A percentile compares a stretch with the other conserved stretches of the same genome.
Conservation (phyloP, 2,329 filamentous ascomycete species). For the Piedraia hortae region DNA sequence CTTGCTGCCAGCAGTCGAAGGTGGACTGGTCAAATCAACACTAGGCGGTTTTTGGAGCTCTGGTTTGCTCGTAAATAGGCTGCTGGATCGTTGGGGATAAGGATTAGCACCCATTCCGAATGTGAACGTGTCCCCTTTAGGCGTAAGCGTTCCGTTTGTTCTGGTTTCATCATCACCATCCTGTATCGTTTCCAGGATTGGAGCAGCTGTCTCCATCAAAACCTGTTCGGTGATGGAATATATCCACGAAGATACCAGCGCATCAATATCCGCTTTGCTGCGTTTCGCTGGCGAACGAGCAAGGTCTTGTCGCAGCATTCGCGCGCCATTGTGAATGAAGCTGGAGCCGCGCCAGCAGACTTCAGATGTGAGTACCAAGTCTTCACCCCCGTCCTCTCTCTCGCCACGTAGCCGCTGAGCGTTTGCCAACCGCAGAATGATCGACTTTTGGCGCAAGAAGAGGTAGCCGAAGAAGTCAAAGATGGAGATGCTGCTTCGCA, state of each 20-base stretch:
- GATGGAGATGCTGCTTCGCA: conserved; percentile 81
- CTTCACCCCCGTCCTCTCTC: conserved; percentile 25
- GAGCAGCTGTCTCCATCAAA: conserved; percentile 34
- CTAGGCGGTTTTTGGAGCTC: no score
- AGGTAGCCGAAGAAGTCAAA: conserved; percentile 92
- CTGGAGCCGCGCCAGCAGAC: conserved; percentile 58
- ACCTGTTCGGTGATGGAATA: conserved; percentile 54
- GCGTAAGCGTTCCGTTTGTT: conserved; percentile 3
- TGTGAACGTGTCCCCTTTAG: conserved; percentile 6
- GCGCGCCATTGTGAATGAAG: conserved; percentile 57
- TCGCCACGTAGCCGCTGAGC: conserved; percentile 14
- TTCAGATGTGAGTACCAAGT: conserved; percentile 57
- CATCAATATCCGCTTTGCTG: conserved; percentile 30
- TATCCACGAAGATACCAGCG: conserved; percentile 49
- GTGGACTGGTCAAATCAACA: conserved; percentile 4
- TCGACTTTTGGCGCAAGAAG: conserved; percentile 61
- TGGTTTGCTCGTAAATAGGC: conserved; percentile 4
- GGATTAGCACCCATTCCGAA: conserved; percentile 9
- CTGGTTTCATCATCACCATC: conserved; percentile 1
- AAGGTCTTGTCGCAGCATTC: conserved; percentile 56
- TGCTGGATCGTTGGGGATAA: conserved; percentile 10
- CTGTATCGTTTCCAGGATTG: conserved; percentile 6
- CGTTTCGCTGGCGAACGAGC: conserved; percentile 14
- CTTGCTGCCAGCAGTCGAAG: conserved; percentile 3
- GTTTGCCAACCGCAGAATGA: conserved; percentile 64